Percentiles rank a stretch among this genome's conserved stretches.
phyloP scores from a whole-genome alignment of 352 stramenopile species.

The Pythium oligandrum region DNA sequence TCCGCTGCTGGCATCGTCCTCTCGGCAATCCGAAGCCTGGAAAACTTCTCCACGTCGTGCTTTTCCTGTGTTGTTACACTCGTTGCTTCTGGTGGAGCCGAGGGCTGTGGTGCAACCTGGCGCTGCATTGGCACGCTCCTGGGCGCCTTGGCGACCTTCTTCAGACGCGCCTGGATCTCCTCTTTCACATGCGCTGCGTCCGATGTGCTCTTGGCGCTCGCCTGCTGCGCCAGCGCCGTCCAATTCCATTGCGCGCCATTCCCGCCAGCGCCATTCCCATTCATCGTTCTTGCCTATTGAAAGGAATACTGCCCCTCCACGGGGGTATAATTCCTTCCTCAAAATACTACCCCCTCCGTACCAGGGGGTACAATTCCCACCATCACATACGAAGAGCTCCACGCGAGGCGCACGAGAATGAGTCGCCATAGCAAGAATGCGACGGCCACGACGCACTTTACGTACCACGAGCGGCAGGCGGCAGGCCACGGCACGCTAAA shows the following conservation, averaged over 20 bases:
- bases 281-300: background rate
- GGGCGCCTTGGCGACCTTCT: conserved; percentile 7
- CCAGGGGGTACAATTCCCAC: too few species aligned
- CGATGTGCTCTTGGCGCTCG: conserved; percentile 16
- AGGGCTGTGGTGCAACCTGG: conserved; percentile 5
- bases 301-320: too few species aligned
- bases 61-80: background rate
- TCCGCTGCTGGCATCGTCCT: conserved; percentile 40
- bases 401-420: conserved; percentile 23
- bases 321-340: too few species aligned
- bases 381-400: too few species aligned
- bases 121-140: conserved; percentile 4
- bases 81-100: conserved; percentile 1
- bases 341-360: too few species aligned
- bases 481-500: conserved; percentile 82
- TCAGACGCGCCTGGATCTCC: conserved; percentile 1
- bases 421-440: conserved; percentile 87
- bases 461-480: conserved; percentile 74
- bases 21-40: conserved; percentile 46
- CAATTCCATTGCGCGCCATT: conserved; percentile 38
- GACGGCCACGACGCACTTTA: conserved; percentile 84
- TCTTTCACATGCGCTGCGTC: conserved; percentile 13
- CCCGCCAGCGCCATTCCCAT: background rate
- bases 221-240: conserved; percentile 36
- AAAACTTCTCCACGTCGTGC: conserved; percentile 44